phyloP scores from a whole-genome alignment of 352 stramenopile species.

The Aphanomyces cochlioides region DNA sequence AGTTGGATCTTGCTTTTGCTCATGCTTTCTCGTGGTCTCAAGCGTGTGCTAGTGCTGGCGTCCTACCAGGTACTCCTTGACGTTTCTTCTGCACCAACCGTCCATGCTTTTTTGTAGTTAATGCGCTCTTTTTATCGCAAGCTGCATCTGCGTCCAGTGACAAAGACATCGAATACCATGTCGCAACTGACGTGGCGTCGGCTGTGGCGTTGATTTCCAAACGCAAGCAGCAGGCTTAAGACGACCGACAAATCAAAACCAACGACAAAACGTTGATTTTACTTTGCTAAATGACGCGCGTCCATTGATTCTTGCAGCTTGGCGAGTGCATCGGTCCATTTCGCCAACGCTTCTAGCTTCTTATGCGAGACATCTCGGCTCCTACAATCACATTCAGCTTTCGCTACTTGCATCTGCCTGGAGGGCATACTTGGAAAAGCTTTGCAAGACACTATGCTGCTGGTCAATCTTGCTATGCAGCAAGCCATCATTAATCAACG shows the following conservation, averaged over 20 bases:
- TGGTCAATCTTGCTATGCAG: slow-evolving; percentile 91
- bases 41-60: background rate
- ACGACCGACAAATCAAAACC: background rate
- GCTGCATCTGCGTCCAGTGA: background rate
- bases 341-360: slow-evolving; percentile 64
- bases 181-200: background rate
- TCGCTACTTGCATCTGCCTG: background rate
- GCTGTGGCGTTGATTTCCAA: background rate
- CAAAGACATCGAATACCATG: background rate
- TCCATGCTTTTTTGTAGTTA: background rate
- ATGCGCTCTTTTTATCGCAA: slow-evolving; percentile 1
- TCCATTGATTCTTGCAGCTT: slow-evolving; percentile 48
- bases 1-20: background rate
- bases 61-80: background rate
- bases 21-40: background rate
- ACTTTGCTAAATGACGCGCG: slow-evolving; percentile 40
- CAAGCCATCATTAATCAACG: slow-evolving; percentile 88
- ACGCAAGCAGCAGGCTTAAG: background rate
- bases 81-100: too few species aligned
- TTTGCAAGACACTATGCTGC: slow-evolving; percentile 49
- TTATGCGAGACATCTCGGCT: slow-evolving; percentile 49
- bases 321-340: slow-evolving; percentile 53
- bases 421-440: slow-evolving; percentile 48
- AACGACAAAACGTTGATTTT: slow-evolving; percentile 38
- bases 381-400: slow-evolving; percentile 12